These are phyloP conservation scores for Adansonia gregorii DNA, from an alignment of 441 rosid species.

Conservation along the genomic window DNA sequence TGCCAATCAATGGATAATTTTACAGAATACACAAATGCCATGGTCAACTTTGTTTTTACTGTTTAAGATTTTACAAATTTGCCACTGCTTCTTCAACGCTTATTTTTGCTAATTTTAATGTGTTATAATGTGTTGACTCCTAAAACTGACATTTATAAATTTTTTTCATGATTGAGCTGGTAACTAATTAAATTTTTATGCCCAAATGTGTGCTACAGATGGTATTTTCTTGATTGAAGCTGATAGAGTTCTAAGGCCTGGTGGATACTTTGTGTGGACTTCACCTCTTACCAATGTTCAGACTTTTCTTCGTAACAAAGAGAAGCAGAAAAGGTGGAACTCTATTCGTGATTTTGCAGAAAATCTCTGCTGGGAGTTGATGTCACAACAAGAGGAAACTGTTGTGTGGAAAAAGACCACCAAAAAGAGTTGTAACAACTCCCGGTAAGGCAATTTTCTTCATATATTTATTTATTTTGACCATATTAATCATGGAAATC, in stretches of 20 bases:
- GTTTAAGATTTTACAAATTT: not conserved
- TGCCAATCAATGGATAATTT: not conserved
- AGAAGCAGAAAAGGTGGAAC: slow-evolving; percentile 71
- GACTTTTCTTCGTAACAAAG: slow-evolving; percentile 54
- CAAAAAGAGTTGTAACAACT: slow-evolving; percentile 70
- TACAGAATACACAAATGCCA: not conserved
- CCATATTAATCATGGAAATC: not conserved
- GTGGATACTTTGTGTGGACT: slow-evolving; percentile 96
- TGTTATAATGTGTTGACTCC: not conserved
- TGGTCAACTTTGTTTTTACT: not conserved
- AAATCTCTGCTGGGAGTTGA: slow-evolving; percentile 87
- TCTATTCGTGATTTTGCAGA: slow-evolving; percentile 66
- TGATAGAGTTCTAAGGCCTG: slow-evolving; percentile 85
- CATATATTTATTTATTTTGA: slow-evolving; percentile 9
- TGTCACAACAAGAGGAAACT: slow-evolving; percentile 94
- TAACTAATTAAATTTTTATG: slow-evolving; percentile 3
- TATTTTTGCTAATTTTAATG: slow-evolving; percentile 1
- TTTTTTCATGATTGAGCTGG: not conserved
- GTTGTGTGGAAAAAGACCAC: slow-evolving; percentile 91
- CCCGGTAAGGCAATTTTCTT: slow-evolving; percentile 59
- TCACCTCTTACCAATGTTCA: slow-evolving; percentile 72
- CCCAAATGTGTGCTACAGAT: slow-evolving; percentile 47
- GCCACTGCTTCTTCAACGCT: not conserved
- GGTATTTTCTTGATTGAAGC: slow-evolving; percentile 79
- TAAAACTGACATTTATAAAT: not conserved